These are phyloP conservation scores for Cryphonectria naterciae DNA, from an alignment of 2,329 filamentous ascomycete species.

Conservation along the genomic window DNA sequence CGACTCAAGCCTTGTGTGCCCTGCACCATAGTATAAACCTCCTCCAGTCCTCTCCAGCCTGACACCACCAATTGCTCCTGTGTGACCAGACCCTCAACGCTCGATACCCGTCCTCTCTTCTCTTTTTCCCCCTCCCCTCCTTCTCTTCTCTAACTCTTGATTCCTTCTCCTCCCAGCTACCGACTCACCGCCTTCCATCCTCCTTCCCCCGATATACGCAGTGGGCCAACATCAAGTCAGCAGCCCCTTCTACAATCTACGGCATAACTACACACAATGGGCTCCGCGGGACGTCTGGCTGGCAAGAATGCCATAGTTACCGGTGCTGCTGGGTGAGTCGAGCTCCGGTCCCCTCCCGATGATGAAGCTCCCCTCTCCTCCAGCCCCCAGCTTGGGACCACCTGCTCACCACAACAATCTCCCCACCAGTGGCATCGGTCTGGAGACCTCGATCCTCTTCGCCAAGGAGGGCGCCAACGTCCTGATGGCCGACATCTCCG, in stretches of 20 bases:
- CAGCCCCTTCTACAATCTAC: background rate
- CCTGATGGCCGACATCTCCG: conserved; percentile 84
- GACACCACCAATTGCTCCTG: background rate
- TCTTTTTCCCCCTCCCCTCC: background rate
- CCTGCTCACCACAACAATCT: background rate
- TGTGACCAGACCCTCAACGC: background rate
- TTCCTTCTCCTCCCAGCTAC: background rate
- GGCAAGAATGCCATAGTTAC: conserved; percentile 75
- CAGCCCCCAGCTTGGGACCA: background rate
- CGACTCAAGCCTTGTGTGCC: background rate
- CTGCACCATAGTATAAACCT: background rate
- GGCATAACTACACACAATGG: conserved; percentile 6
- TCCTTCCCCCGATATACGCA: background rate
- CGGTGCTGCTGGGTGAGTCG: conserved; percentile 80
- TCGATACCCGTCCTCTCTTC: background rate
- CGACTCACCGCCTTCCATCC: background rate
- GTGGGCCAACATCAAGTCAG: background rate
- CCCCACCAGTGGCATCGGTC: conserved; percentile 76
- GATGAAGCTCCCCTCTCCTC: conserved; percentile 5
- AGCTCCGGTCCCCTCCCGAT: background rate
- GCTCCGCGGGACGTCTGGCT: conserved; percentile 51
- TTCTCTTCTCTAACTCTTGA: no score
- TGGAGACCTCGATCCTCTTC: conserved; percentile 90
- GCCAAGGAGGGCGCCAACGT: conserved; percentile 85
- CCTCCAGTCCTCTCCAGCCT: background rate